Percentiles rank a stretch among this genome's conserved stretches.
Conservation (phyloP, 2,329 filamentous ascomycete species). For the Colletotrichum theobromicola region DNA sequence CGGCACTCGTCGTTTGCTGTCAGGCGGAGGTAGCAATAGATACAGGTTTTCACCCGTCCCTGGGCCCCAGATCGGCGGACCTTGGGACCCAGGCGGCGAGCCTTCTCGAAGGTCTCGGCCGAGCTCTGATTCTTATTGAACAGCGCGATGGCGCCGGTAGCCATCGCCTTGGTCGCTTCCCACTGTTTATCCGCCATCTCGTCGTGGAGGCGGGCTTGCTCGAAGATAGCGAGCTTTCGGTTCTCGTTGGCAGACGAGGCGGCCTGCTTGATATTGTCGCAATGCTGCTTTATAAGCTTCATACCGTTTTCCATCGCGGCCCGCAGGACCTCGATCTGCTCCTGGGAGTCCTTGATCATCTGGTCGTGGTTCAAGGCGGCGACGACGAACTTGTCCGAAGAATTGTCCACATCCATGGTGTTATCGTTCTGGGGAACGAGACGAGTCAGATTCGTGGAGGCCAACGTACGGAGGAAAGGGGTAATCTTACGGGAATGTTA, state of each 20-base stretch:
- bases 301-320: accelerated
- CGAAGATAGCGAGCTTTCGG: not conserved
- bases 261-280: not conserved
- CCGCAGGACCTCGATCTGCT: not conserved
- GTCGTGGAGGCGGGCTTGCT: not conserved
- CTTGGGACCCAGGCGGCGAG: not conserved
- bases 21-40: not conserved
- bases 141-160: not conserved
- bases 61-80: not conserved
- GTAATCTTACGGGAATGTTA: not conserved
- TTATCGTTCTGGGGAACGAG: not conserved
- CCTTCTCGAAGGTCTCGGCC: not conserved
- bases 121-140: not conserved
- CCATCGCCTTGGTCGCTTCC: not conserved
- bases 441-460: not conserved
- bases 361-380: not conserved
- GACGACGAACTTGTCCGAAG: not conserved
- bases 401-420: too few species aligned
- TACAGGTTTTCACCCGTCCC: not conserved
- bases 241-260: not conserved
- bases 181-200: not conserved
- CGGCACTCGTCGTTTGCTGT: not conserved
- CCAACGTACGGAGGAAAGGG: not conserved
- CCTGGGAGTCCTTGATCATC: accelerated
- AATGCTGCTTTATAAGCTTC: not conserved